phyloP scores from a whole-genome alignment of 192 early-diverging fungal genomes.

The Coemansia guatemalensis region DNA sequence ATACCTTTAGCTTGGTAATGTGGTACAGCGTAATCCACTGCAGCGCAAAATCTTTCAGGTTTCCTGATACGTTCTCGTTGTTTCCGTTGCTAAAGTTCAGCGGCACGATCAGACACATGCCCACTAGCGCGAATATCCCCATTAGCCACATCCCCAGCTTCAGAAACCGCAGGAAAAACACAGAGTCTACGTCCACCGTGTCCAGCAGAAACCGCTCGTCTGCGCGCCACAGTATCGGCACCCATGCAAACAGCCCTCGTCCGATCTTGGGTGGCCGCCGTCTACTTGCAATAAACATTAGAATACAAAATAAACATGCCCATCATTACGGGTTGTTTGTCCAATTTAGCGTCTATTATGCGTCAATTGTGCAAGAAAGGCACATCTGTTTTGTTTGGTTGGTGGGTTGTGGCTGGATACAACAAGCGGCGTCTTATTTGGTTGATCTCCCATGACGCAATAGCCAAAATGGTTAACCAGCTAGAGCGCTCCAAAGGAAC shows the following conservation, averaged over 20 bases:
- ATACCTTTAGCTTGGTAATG: conserved; percentile 55
- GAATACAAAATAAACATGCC: conserved; percentile 5
- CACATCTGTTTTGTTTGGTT: neutral
- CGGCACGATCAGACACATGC: conserved; percentile 63
- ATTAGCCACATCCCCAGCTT: conserved; percentile 61
- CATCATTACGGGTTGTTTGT: neutral
- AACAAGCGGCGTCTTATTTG: neutral
- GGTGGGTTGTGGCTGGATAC: neutral
- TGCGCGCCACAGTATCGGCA: conserved; percentile 56
- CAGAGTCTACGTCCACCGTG: conserved; percentile 70
- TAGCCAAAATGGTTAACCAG: neutral
- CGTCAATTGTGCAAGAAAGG: neutral
- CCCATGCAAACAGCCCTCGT: conserved; percentile 65
- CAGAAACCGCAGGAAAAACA: conserved; percentile 68
- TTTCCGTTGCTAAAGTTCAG: conserved; percentile 65
- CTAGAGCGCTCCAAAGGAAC: neutral
- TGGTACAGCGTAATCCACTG: conserved; percentile 52
- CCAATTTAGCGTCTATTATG: neutral
- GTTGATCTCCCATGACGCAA: neutral
- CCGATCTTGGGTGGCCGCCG: conserved; percentile 67
- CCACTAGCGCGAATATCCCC: conserved; percentile 56
- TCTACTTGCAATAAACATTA: conserved; percentile 39
- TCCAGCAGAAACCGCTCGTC: conserved; percentile 62
- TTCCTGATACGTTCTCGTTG: conserved; percentile 29
- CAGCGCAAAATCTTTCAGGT: conserved; percentile 39